Conservation (phyloP, 176 grass and related monocot species). For the Cocos nucifera region DNA sequence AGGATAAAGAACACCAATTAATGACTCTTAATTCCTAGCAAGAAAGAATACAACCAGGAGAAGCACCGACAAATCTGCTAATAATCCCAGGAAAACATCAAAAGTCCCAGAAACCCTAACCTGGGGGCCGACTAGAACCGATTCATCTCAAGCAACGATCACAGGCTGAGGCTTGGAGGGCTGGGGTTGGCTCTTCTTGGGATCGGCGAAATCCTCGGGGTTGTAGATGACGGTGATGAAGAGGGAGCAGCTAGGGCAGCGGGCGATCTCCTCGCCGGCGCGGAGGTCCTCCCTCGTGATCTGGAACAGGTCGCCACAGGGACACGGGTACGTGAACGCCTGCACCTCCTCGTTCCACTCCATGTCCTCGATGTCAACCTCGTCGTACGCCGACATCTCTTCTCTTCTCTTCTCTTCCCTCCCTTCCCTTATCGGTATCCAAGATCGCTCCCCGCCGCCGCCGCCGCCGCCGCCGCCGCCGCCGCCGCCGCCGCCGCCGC, state of each 20-base stretch:
- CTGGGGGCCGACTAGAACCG: neutral
- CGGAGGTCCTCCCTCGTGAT: constrained; percentile 88
- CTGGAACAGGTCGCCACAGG: constrained; percentile 94
- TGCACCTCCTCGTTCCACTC: constrained; percentile 75
- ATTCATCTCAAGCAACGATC: constrained; percentile 43
- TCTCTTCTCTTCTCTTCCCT: neutral
- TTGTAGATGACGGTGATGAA: constrained; percentile 95
- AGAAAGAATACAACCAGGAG: too few relatives aligned
- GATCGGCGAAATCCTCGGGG: constrained; percentile 67
- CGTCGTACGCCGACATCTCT: constrained; percentile 85
- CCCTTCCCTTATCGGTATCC: neutral
- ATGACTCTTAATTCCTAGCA: too few relatives aligned
- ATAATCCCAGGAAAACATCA: too few relatives aligned
- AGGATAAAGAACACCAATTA: too few relatives aligned
- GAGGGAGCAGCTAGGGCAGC: constrained; percentile 88
- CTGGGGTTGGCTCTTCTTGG: constrained; percentile 40
- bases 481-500: too few relatives aligned
- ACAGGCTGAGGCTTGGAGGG: constrained; percentile 33
- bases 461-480: neutral
- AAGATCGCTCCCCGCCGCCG: constrained; percentile 9
- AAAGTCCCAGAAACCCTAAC: neutral
- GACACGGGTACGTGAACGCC: constrained; percentile 92
- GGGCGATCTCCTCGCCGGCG: constrained; percentile 83
- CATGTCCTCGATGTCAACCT: constrained; percentile 99
- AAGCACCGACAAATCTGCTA: too few relatives aligned